A percentile compares a stretch with the other conserved stretches of the same genome.
These are phyloP conservation scores for Aspergillus pseudoglaucus DNA, from an alignment of 2,329 filamentous ascomycete species.

Conservation along the genomic window DNA sequence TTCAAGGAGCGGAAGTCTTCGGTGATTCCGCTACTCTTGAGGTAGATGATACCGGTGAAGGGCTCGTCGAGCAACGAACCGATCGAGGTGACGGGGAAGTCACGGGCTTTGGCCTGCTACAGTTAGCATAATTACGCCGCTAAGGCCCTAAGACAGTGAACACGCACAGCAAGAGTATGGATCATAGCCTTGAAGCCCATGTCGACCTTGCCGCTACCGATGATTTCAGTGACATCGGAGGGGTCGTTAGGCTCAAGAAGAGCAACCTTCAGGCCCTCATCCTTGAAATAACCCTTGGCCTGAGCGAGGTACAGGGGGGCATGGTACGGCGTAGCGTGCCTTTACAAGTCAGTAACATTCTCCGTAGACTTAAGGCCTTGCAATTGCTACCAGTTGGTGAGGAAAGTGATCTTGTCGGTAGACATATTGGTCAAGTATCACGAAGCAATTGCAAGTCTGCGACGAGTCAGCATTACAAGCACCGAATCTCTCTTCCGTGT, in stretches of 20 bases:
- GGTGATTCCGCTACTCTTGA: constrained; percentile 68
- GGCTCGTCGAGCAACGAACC: constrained; percentile 72
- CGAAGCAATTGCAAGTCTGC: constrained; percentile 23
- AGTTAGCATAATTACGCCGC: constrained; percentile 5
- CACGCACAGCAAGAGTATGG: constrained; percentile 63
- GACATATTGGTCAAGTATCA: constrained; percentile 55
- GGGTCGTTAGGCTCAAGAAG: constrained; percentile 73
- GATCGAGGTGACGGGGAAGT: constrained; percentile 66
- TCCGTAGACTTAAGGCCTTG: constrained; percentile 1
- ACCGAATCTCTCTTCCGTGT: constrained; percentile 7
- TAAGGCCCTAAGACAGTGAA: neutral
- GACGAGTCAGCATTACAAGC: constrained; percentile 24
- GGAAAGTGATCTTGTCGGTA: constrained; percentile 78
- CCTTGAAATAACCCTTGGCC: constrained; percentile 65
- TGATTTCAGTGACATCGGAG: constrained; percentile 75
- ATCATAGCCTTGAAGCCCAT: constrained; percentile 82
- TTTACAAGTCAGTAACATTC: constrained; percentile 34
- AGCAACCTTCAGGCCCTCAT: constrained; percentile 71
- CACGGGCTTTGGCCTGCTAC: constrained; percentile 63
- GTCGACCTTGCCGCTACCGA: constrained; percentile 68
- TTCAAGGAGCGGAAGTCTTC: constrained; percentile 67
- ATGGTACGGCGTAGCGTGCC: constrained; percentile 77
- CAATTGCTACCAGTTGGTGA: constrained; percentile 66
- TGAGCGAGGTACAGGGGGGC: constrained; percentile 72
- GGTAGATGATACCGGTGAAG: constrained; percentile 71